Evolutionary conservation across 257 asterid genomes (phyloP), one percentile per base, ranked within the genome.

Genomic region (Solanum paucissectum): DNA sequence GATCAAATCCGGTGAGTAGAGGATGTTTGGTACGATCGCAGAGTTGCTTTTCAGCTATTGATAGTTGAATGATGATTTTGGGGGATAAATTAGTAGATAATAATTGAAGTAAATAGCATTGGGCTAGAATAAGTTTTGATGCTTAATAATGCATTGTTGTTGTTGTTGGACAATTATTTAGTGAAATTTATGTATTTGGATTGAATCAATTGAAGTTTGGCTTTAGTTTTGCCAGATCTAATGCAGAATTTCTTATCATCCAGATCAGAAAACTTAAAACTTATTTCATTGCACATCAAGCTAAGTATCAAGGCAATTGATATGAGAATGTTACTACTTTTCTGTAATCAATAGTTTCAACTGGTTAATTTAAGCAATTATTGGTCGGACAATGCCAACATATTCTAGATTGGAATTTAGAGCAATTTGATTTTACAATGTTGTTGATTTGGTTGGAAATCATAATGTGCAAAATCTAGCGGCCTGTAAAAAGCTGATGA

Each of bases 41-140:
- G 34, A 94, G 94, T 87, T 93, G 94, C 73, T 91, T 87, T 33
- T 90, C 95, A 12, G 90, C 92, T n/a, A 49, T 93, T 29, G 93
- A 92, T 84, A 88, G 87, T 86, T 91, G 82, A 88, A 49, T 49
- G 60, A 52, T 18, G 23, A 55, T 55, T 0, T 49, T 49, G 18
- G 44, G 6, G 29, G 5, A 83, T 27, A 13, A 34, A 12, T 20
- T 77, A 42, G 49, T 9, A 42, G 49, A 42, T 16, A 23, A 4
- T 60, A 60, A 60, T 58, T 20, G 36, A 82, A 46, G 86, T 82
- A 21, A 46, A 27, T 52, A 34, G 46, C 14, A 29, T 83, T 83
- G n/a, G 44, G 18, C 16, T 83, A 29, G 20, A 83, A 52, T 83
- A 60, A 83, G 23, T 4, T 23, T 29, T 29, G 18, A 34, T 12